These are phyloP conservation scores for Wickerhamomyces kurtzmanii DNA, from an alignment of 805 yeast genomes.

Conservation along the genomic window DNA sequence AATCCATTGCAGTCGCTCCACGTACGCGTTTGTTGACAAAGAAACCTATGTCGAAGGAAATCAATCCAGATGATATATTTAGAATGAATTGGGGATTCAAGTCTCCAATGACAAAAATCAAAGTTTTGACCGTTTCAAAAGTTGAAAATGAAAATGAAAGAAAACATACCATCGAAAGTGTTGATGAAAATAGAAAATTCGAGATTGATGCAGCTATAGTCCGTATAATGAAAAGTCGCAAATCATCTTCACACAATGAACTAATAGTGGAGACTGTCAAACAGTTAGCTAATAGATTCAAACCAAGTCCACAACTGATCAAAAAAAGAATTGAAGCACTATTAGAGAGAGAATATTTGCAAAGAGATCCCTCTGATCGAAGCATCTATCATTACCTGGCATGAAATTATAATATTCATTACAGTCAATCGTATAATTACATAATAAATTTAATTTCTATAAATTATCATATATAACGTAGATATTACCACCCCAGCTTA, in stretches of 20 bases:
- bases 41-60: slow-evolving; percentile 64
- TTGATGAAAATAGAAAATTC: slow-evolving; percentile 53
- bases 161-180: slow-evolving; percentile 38
- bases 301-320: slow-evolving; percentile 56
- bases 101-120: slow-evolving; percentile 58
- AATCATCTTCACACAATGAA: slow-evolving; percentile 49
- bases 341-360: slow-evolving; percentile 73
- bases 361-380: slow-evolving; percentile 54
- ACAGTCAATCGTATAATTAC: too few species aligned
- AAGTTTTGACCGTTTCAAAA: slow-evolving; percentile 54
- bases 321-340: slow-evolving; percentile 67
- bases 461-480: too few species aligned
- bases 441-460: too few species aligned
- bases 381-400: slow-evolving; percentile 63
- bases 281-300: slow-evolving; percentile 53
- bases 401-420: slow-evolving; percentile 16
- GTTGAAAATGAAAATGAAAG: slow-evolving; percentile 34
- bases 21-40: slow-evolving; percentile 67
- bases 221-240: slow-evolving; percentile 75
- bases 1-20: slow-evolving; percentile 79
- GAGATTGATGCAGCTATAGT: slow-evolving; percentile 83
- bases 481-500: too few species aligned
- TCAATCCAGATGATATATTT: slow-evolving; percentile 55
- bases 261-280: slow-evolving; percentile 56
- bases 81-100: slow-evolving; percentile 59